These are phyloP conservation scores for Geranium incanum DNA, from an alignment of 441 rosid genomes.

Conservation along the genomic window DNA sequence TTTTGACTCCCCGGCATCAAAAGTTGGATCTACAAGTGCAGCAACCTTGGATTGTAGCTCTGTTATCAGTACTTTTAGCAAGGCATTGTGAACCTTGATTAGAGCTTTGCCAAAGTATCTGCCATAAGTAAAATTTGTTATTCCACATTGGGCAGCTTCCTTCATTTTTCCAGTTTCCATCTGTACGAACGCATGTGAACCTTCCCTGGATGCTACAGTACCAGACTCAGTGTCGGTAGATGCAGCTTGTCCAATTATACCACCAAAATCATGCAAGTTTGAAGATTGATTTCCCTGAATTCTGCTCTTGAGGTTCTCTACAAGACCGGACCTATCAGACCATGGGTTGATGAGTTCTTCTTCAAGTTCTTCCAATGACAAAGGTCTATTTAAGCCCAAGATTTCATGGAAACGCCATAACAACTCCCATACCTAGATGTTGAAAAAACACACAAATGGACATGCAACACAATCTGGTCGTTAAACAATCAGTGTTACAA, in stretches of 20 bases:
- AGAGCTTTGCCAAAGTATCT: constrained; percentile 45
- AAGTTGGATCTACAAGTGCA: constrained; percentile 78
- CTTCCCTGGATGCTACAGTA: constrained; percentile 26
- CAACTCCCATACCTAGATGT: constrained; percentile 68
- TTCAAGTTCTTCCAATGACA: constrained; percentile 55
- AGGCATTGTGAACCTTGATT: constrained; percentile 57
- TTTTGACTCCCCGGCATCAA: constrained; percentile 77
- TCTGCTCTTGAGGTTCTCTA: constrained; percentile 33
- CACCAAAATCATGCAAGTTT: constrained; percentile 28
- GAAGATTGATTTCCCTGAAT: constrained; percentile 30
- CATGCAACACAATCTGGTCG: neutral
- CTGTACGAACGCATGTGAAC: constrained; percentile 32
- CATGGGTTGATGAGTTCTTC: constrained; percentile 69
- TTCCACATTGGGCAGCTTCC: constrained; percentile 35
- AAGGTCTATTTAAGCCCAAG: constrained; percentile 60
- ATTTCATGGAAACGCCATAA: constrained; percentile 68
- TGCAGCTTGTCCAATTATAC: constrained; percentile 23
- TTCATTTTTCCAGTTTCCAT: constrained; percentile 37
- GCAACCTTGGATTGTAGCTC: constrained; percentile 94
- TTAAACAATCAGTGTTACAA: neutral
- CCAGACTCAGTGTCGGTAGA: constrained; percentile 32
- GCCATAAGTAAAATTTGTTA: constrained; percentile 32
- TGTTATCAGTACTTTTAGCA: constrained; percentile 61
- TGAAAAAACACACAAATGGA: constrained; percentile 10
- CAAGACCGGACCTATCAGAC: constrained; percentile 33